A percentile compares a stretch with the other conserved stretches of the same genome.
Conservation (phyloP, 2,329 filamentous ascomycete species). For the Pseudogymnoascus sp. region DNA sequence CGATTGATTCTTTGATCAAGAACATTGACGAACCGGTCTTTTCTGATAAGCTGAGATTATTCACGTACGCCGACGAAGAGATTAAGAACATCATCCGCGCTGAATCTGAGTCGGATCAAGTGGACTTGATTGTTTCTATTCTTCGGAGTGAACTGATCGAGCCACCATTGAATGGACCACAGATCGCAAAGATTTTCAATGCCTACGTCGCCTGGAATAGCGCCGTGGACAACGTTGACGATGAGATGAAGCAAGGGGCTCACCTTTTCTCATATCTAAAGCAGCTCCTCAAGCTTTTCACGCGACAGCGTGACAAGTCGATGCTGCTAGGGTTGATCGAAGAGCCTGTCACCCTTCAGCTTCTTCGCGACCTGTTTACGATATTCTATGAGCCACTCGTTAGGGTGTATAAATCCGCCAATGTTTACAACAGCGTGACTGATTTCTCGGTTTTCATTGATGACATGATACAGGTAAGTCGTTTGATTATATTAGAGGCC, state of each 20-base stretch:
- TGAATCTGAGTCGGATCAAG: conserved; percentile 65
- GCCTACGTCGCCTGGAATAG: conserved; percentile 95
- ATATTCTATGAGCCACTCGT: conserved; percentile 99
- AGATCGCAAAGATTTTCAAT: conserved; percentile 83
- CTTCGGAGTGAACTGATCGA: conserved; percentile 70
- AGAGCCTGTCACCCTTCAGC: conserved; percentile 91
- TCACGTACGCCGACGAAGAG: conserved; percentile 67
- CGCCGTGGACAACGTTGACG: conserved; percentile 84
- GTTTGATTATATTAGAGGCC: neutral
- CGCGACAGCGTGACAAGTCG: conserved; percentile 84
- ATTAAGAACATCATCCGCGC: conserved; percentile 67
- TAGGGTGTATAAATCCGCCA: conserved; percentile 95
- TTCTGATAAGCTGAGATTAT: conserved; percentile 73
- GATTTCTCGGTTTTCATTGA: conserved; percentile 92
- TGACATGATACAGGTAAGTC: conserved; percentile 73
- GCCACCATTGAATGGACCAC: conserved; percentile 63
- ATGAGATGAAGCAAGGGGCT: conserved; percentile 81
- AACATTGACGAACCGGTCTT: conserved; percentile 80
- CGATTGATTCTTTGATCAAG: conserved; percentile 68
- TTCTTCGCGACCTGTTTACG: conserved; percentile 93
- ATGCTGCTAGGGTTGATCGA: conserved; percentile 97
- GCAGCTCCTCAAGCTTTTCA: conserved; percentile 86
- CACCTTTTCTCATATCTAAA: conserved; percentile 93
- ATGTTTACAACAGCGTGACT: conserved; percentile 94
- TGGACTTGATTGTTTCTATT: conserved; percentile 82